Evolutionary conservation across 495 filamentous ascomycete species (phyloP).

Genomic region (Copromyces sp.): DNA sequence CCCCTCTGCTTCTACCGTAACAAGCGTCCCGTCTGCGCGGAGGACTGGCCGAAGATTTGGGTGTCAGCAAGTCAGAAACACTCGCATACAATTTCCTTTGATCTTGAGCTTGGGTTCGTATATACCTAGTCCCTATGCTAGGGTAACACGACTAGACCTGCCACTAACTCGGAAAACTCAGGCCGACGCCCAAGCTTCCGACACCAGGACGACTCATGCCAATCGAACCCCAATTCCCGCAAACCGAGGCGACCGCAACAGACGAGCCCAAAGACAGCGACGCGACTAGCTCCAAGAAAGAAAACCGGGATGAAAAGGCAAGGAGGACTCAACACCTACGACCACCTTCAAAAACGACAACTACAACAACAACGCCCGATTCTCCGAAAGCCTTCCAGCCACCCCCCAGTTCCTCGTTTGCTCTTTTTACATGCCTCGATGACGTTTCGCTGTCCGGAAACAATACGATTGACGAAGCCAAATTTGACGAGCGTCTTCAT

Average conservation of each 20-base stretch:
- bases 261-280: background rate
- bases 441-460: background rate
- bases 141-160: background rate
- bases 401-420: background rate
- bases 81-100: background rate
- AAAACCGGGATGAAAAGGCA: background rate
- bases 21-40: conserved; percentile 9
- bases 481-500: conserved; percentile 5
- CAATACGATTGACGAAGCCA: conserved; percentile 2
- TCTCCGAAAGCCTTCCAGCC: background rate
- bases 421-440: conserved; percentile 4
- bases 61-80: background rate
- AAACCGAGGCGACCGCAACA: background rate
- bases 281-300: background rate
- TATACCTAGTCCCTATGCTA: background rate
- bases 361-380: background rate
- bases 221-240: background rate
- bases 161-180: background rate
- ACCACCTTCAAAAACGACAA: background rate
- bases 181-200: background rate
- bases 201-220: background rate
- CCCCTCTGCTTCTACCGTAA: conserved; percentile 14
- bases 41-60: conserved; percentile 22
- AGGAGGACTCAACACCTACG: background rate
- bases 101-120: background rate